Base-by-base conservation (phyloP, 2,329 filamentous ascomycete genomes). In the Phaeoacremonium minimum region DNA sequence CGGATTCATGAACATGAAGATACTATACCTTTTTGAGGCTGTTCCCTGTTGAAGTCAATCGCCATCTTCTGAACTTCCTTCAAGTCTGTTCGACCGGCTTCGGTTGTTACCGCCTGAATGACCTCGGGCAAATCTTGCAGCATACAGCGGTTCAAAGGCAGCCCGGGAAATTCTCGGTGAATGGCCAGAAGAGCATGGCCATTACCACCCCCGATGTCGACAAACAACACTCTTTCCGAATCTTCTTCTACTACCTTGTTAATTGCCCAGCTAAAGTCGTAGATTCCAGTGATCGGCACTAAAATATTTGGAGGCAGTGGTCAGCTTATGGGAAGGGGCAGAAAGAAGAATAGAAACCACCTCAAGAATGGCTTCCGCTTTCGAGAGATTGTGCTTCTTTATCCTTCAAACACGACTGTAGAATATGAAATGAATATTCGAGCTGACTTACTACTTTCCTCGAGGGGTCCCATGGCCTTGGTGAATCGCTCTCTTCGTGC, bases 191-290 rank as follows among this genome's bases (percentile, higher is more conserved):
- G 35, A 13, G 48, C 46, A 32, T 57, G 46, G 9, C 56, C 57
- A 13, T 45, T 46, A 4, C 55, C 52, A 4, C 52, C 56, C 11
- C 56, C 57, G 7, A 60, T 42, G 36, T 61, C 57, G 11, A 60
- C 50, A 37, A 58, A 55, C 11, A 53, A 37, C 28, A 37, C 44
- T 17, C 37, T 40, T 8, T 37, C 45, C 16, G 33, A 17, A 20
- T 35, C 34, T 15, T 40, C 18, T 8, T 43, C 22, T 16, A 18
- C 19, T 13, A 31, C 41, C 5, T 42, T 40, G 11, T 44, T 33
- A 32, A 49, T 34, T 7, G 56, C 45, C 42, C 42, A 44, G 6
- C 26, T 16, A 36, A 55, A 50, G 32, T 52, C 47, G 38, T 55
- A 57, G 13, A 51, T 46, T 3, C 53, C 53, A 1, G 48, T 47